A percentile compares a stretch with the other conserved stretches of the same genome.
Evolutionary conservation across 148 eudicot species (phyloP).

Genomic region (Nepenthes gracilis): DNA sequence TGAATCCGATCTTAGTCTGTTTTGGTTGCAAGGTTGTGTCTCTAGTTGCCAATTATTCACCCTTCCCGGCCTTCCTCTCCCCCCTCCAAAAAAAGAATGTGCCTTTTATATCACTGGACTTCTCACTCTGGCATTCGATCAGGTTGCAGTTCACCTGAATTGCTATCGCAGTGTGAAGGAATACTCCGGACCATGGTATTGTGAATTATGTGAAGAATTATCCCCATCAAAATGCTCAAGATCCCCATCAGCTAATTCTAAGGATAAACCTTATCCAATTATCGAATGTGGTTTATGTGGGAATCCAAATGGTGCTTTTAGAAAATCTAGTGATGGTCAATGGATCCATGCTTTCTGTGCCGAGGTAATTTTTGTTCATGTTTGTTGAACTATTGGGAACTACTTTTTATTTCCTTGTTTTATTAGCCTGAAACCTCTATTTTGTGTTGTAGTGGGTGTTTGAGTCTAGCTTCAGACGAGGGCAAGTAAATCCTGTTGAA

Average conservation of each 20-base stretch:
- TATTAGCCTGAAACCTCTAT: constrained; percentile 6
- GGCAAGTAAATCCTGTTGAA: constrained; percentile 59
- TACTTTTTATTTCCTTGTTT: neutral
- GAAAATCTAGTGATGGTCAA: constrained; percentile 73
- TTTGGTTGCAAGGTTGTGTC: constrained; percentile 79
- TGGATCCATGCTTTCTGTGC: constrained; percentile 98
- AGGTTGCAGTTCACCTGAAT: constrained; percentile 91
- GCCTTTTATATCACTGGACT: neutral
- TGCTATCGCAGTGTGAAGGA: constrained; percentile 80
- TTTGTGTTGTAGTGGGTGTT: constrained; percentile 70
- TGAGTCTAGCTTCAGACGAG: constrained; percentile 76
- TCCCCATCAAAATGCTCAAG: constrained; percentile 35
- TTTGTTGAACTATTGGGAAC: neutral
- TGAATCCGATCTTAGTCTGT: constrained; percentile 75
- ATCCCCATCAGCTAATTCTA: constrained; percentile 21
- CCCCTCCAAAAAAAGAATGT: neutral
- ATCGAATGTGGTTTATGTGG: constrained; percentile 89
- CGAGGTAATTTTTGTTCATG: constrained; percentile 47
- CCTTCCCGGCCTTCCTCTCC: neutral
- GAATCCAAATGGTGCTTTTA: constrained; percentile 71
- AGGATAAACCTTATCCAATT: constrained; percentile 37
- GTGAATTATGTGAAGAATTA: constrained; percentile 78
- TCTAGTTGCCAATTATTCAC: neutral
- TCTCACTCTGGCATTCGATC: constrained; percentile 7
- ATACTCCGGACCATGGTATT: constrained; percentile 84